Percentiles rank a stretch among this genome's conserved stretches.
These are phyloP conservation scores for Arthrobotrys iridis DNA, from an alignment of 2,329 filamentous ascomycete genomes.

Conservation along the genomic window DNA sequence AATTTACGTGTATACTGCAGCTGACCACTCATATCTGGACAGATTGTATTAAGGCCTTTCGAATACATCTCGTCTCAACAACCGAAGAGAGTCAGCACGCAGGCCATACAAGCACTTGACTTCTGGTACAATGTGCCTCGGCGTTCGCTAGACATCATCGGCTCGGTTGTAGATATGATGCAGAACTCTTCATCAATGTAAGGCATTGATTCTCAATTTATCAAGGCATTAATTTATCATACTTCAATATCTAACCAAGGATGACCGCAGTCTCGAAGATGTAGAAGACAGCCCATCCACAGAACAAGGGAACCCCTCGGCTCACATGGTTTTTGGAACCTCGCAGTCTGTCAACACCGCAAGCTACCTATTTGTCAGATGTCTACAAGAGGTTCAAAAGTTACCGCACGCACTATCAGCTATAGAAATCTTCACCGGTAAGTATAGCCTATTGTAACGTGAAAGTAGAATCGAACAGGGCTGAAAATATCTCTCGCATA, in stretches of 20 bases:
- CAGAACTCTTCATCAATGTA: slow-evolving; percentile 34
- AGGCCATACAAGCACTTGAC: slow-evolving; percentile 19
- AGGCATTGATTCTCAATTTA: neutral
- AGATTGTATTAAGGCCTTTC: neutral
- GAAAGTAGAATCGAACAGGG: neutral
- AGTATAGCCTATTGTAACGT: neutral
- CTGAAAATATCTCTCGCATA: neutral
- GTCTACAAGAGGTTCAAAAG: slow-evolving; percentile 8
- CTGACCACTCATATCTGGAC: neutral
- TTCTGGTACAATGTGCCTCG: slow-evolving; percentile 24
- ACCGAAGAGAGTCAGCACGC: slow-evolving; percentile 5
- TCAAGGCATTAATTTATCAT: neutral
- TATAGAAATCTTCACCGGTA: slow-evolving; percentile 3
- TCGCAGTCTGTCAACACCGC: slow-evolving; percentile 18
- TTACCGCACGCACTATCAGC: slow-evolving; percentile 9
- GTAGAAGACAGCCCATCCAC: slow-evolving; percentile 5
- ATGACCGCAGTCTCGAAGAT: slow-evolving; percentile 3
- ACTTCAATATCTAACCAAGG: neutral
- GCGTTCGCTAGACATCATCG: slow-evolving; percentile 21
- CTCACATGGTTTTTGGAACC: slow-evolving; percentile 25
- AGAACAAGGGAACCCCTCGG: neutral
- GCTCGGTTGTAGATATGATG: neutral
- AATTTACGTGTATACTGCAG: neutral
- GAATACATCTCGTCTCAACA: slow-evolving; percentile 4
- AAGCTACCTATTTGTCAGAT: slow-evolving; percentile 23